A percentile compares a stretch with the other conserved stretches of the same genome.
These are phyloP conservation scores for Artemisia argyi DNA, from an alignment of 129 eudicot genomes.

Conservation along the genomic window DNA sequence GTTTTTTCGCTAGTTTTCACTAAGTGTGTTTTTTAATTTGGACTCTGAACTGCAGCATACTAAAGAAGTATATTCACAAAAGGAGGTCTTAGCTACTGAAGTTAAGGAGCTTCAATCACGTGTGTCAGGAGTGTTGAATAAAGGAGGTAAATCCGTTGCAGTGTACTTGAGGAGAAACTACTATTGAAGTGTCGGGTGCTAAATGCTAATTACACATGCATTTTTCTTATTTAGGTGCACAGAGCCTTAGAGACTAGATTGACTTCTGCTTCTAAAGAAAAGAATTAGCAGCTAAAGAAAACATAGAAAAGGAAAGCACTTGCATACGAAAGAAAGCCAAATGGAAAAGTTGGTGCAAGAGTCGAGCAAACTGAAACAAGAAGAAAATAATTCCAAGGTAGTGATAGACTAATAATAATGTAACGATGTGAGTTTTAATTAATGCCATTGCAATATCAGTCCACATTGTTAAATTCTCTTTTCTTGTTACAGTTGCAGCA, in stretches of 20 bases:
- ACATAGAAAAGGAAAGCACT: neutral
- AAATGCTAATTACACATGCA: neutral
- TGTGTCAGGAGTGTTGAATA: slow-evolving; percentile 44
- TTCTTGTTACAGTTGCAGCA: slow-evolving; percentile 55
- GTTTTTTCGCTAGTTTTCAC: no score
- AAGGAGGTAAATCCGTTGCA: slow-evolving; percentile 54
- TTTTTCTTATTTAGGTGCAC: slow-evolving; percentile 47
- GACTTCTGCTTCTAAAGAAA: slow-evolving; percentile 11
- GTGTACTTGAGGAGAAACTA: slow-evolving; percentile 61
- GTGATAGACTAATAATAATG: neutral
- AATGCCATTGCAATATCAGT: neutral
- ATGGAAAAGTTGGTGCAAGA: slow-evolving; percentile 60
- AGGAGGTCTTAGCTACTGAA: slow-evolving; percentile 60
- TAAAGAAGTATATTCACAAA: slow-evolving; percentile 66
- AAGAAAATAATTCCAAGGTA: slow-evolving; percentile 68
- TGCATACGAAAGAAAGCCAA: slow-evolving; percentile 36
- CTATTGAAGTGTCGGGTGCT: neutral
- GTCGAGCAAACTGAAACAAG: slow-evolving; percentile 49
- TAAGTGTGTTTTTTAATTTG: no score
- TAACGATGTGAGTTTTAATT: neutral
- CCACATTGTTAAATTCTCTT: neutral
- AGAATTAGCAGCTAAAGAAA: no score
- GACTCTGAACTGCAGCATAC: slow-evolving; percentile 55
- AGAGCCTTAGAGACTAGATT: slow-evolving; percentile 36
- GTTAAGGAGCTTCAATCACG: slow-evolving; percentile 73